Base-by-base conservation (phyloP, 176 grass and related monocot species). In the Zoysia japonica region DNA sequence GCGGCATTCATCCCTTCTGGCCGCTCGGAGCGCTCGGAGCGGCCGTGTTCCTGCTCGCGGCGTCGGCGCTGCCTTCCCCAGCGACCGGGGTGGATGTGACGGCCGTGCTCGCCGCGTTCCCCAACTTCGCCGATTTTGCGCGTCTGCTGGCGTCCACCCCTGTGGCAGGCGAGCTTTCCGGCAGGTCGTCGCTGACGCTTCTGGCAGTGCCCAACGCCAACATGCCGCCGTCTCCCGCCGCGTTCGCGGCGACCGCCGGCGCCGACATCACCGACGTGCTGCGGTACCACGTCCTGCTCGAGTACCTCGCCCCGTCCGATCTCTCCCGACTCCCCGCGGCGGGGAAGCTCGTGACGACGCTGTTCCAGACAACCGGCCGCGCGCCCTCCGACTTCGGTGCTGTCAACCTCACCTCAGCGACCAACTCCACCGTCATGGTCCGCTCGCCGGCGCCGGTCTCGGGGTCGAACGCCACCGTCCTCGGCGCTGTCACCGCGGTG, bases 331-430 rank as follows among this genome's bases (percentile, higher is more conserved):
- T 98, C 51, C 72, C 95, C 16, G 19, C 81, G 38, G 68, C 83
- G 9, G 95, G 95, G 2, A 93, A 90, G 90, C 88, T 94, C 52
- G 85, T 98, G n/a, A 92, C 90, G 17, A 98, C 95, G 82, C 90
- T 98, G 14, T 98, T 89, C 79, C 95, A 98, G 88, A 98, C 95
- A 61, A 98, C 95, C 38, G 95, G 95, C 14, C 92, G 95, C 36
- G 95, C 95, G 38, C 71, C 90, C 37, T 80, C 87, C 52, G 83
- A 98, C 83, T 85, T 94, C 75, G 95, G 95, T 45, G 88, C 92
- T 61, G 87, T 98, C 74, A 98, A 98, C 80, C 90, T 98, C 75
- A 98, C 95, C 39, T 16, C 76, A 48, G 61, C 66, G 70, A 10
- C 3, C 2, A 66, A 80, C 79, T 65, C 84, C 46, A 81, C 53